Percentiles rank a stretch among this genome's conserved stretches.
These are phyloP conservation scores for Zelopaecilomyces penicillatus DNA, from an alignment of 2,329 filamentous ascomycete genomes.

Conservation along the genomic window DNA sequence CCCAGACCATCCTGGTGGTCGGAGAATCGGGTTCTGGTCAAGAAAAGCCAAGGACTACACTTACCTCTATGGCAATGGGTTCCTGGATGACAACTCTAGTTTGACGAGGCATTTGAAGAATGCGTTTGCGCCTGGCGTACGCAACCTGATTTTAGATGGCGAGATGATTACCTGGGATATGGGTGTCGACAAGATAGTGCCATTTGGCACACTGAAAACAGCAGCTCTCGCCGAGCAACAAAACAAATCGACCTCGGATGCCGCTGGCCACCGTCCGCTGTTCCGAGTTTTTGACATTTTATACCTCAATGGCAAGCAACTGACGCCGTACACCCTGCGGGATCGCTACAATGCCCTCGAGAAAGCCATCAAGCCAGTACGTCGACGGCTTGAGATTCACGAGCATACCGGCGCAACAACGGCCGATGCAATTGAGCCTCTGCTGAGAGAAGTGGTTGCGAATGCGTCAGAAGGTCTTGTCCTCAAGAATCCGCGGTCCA, in stretches of 20 bases:
- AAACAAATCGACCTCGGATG: conserved; percentile 46
- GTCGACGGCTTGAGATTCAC: conserved; percentile 77
- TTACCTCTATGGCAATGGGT: conserved; percentile 76
- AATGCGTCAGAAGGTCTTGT: conserved; percentile 86
- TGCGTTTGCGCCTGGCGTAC: conserved; percentile 69
- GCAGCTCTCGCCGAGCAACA: conserved; percentile 74
- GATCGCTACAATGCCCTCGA: conserved; percentile 72
- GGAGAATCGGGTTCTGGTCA: conserved; percentile 81
- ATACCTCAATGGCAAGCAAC: conserved; percentile 69
- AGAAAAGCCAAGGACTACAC: conserved; percentile 95
- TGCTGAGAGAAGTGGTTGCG: conserved; percentile 74
- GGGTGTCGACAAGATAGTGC: conserved; percentile 70
- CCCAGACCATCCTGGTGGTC: conserved; percentile 56
- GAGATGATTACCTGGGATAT: conserved; percentile 99
- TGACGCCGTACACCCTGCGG: conserved; percentile 75
- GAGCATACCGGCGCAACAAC: conserved; percentile 57
- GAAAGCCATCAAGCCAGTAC: conserved; percentile 58
- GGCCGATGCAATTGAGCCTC: conserved; percentile 66
- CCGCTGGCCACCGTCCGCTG: conserved; percentile 52
- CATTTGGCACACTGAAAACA: conserved; percentile 89
- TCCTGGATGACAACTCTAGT: conserved; percentile 66
- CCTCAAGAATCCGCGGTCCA: conserved; percentile 82
- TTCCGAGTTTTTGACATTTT: conserved; percentile 88
- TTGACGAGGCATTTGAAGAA: conserved; percentile 71
- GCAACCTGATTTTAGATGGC: conserved; percentile 85